Percentiles rank a stretch among this genome's conserved stretches.
Conservation (phyloP, 2,329 filamentous ascomycete species). For the Metarhizium robertsii region DNA sequence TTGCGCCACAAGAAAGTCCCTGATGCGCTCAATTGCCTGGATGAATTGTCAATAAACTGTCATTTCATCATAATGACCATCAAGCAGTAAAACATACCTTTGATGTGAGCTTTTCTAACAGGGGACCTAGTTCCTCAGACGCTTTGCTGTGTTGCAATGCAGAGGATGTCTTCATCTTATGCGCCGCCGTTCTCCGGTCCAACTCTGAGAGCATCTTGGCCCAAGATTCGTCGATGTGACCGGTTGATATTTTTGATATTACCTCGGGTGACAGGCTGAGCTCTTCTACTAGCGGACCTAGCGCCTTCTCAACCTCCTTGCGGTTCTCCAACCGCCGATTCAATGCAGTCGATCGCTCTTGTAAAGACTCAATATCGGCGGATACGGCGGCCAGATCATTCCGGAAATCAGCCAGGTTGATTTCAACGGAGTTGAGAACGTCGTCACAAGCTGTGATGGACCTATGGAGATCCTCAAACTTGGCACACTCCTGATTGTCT, state of each 20-base stretch:
- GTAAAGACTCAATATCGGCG: conserved; percentile 87
- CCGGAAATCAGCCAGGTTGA: conserved; percentile 85
- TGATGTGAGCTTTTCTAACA: conserved; percentile 73
- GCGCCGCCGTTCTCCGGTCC: conserved; percentile 63
- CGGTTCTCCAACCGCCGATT: conserved; percentile 83
- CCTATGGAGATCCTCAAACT: conserved; percentile 81
- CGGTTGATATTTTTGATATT: conserved; percentile 78
- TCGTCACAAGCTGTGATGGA: conserved; percentile 89
- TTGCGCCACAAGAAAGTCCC: conserved; percentile 88
- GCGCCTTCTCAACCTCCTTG: conserved; percentile 75
- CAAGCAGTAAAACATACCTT: conserved; percentile 44
- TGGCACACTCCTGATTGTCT: conserved; percentile 74
- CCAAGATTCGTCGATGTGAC: conserved; percentile 84
- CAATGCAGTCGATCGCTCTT: conserved; percentile 73
- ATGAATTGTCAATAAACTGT: conserved; percentile 4
- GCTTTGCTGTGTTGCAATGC: conserved; percentile 61
- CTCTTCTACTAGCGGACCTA: conserved; percentile 85
- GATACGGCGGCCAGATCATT: conserved; percentile 88
- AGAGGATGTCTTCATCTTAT: conserved; percentile 54
- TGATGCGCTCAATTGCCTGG: conserved; percentile 81
- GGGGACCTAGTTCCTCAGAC: conserved; percentile 70
- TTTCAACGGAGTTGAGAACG: conserved; percentile 85
- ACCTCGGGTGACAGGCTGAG: conserved; percentile 78
- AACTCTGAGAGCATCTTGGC: conserved; percentile 74
- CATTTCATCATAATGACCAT: neutral